A percentile compares a stretch with the other conserved stretches of the same genome.
Conservation (phyloP, 202 grass and related monocot species). For the Eragrostis tef region DNA sequence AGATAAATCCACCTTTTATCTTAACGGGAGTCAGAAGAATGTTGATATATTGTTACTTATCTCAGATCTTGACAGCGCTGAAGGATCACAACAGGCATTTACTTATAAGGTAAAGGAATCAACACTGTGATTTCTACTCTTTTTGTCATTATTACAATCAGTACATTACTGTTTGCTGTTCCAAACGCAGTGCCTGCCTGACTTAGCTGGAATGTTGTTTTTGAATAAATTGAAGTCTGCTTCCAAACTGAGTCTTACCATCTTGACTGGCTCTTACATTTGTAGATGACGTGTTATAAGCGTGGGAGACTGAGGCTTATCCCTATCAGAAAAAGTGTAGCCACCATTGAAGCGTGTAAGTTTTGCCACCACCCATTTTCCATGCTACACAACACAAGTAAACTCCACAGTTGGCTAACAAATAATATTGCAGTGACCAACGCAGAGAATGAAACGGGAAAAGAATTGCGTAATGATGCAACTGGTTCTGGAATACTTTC, state of each 20-base stretch:
- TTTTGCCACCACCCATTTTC: not conserved
- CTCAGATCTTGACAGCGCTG: conserved; percentile 4
- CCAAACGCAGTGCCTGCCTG: not conserved
- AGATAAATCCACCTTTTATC: conserved; percentile 20
- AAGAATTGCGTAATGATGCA: conserved; percentile 10
- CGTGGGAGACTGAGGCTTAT: not conserved
- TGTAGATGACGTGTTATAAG: conserved; percentile 13
- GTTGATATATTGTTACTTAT: not conserved
- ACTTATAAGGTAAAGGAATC: conserved; percentile 33
- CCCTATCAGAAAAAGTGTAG: not conserved
- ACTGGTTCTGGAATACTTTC: conserved; percentile 36
- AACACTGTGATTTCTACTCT: not conserved
- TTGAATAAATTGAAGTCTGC: not conserved
- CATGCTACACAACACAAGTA: not conserved
- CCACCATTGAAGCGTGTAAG: conserved; percentile 27
- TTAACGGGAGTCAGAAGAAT: conserved; percentile 22
- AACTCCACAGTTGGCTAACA: conserved; percentile 27
- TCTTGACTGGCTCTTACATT: conserved; percentile 22
- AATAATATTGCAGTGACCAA: conserved; percentile 12
- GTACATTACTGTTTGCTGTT: not conserved
- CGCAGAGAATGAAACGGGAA: not conserved
- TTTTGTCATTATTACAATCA: not conserved
- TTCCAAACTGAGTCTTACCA: not conserved
- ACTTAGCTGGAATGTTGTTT: not conserved
- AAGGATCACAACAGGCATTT: conserved; percentile 24